Evolutionary conservation across 352 stramenopile species (phyloP).

Genomic region (Phytophthora fragariaefolia): DNA sequence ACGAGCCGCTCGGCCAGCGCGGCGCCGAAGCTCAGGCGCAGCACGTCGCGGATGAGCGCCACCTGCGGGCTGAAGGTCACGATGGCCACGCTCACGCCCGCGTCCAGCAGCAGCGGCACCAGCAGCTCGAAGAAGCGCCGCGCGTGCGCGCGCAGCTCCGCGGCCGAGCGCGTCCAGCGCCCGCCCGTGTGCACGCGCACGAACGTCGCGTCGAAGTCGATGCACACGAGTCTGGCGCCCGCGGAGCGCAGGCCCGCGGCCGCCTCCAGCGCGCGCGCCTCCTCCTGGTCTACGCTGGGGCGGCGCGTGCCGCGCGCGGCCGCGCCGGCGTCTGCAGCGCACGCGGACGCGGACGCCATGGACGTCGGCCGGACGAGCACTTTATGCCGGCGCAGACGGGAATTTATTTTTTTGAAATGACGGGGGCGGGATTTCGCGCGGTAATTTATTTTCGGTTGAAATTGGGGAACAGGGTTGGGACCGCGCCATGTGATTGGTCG

Average conservation of each 20-base stretch:
- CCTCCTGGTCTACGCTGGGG: constrained; percentile 32
- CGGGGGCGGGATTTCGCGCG: constrained; percentile 1
- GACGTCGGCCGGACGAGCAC: background rate
- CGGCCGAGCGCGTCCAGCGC: constrained; percentile 50
- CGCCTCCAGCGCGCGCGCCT: constrained; percentile 47
- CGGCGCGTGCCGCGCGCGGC: too few species aligned
- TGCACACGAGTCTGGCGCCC: constrained; percentile 74
- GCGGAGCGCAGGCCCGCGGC: constrained; percentile 41
- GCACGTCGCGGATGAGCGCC: constrained; percentile 65
- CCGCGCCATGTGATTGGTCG: constrained; percentile 2
- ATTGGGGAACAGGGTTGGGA: too few species aligned
- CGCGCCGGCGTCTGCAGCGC: too few species aligned
- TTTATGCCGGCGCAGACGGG: too few species aligned
- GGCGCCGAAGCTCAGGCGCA: constrained; percentile 55
- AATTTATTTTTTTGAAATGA: constrained; percentile 31
- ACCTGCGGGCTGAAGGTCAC: constrained; percentile 86
- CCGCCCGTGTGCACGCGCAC: constrained; percentile 79
- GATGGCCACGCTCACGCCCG: constrained; percentile 63
- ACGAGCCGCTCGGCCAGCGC: constrained; percentile 53
- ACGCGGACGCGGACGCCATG: constrained; percentile 26
- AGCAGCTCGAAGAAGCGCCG: constrained; percentile 71
- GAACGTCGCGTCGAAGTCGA: constrained; percentile 88
- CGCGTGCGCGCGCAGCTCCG: constrained; percentile 54
- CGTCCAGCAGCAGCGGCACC: constrained; percentile 53
- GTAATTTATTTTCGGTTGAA: background rate